A percentile compares a stretch with the other conserved stretches of the same genome.
phyloP scores from a whole-genome alignment of 192 early-diverging fungal genomes.

The Funneliformis geosporum region DNA sequence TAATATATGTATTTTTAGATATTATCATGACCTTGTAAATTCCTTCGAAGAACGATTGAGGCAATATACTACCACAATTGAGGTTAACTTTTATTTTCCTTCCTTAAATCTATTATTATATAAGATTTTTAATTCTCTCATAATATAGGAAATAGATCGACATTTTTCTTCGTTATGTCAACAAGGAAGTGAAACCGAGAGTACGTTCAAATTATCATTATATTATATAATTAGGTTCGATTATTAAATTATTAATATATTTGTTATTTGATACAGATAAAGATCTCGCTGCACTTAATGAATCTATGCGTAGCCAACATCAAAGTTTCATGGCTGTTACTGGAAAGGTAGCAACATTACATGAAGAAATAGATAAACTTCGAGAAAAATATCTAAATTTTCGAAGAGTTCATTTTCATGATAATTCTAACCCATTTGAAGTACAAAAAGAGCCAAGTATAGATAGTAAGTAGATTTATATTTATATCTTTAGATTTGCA shows the following conservation, averaged over 20 bases:
- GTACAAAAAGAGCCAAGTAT: background rate
- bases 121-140: background rate
- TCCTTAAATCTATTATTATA: background rate
- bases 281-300: constrained; percentile 3
- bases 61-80: constrained; percentile 18
- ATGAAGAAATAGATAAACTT: constrained; percentile 26
- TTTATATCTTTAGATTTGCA: background rate
- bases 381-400: constrained; percentile 25
- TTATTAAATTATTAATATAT: background rate
- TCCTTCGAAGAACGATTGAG: constrained; percentile 22
- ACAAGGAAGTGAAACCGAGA: background rate
- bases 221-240: background rate
- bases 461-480: background rate
- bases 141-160: constrained; percentile 27
- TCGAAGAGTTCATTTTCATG: background rate
- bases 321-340: constrained; percentile 29
- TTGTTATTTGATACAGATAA: background rate
- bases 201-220: background rate
- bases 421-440: constrained; percentile 24
- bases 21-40: constrained; percentile 16
- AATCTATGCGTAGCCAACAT: constrained; percentile 31
- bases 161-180: constrained; percentile 16
- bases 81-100: background rate
- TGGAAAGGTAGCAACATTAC: constrained; percentile 24
- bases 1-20: constrained; percentile 7